phyloP scores from a whole-genome alignment of 352 stramenopile species.

The Globisporangium emineosum region DNA sequence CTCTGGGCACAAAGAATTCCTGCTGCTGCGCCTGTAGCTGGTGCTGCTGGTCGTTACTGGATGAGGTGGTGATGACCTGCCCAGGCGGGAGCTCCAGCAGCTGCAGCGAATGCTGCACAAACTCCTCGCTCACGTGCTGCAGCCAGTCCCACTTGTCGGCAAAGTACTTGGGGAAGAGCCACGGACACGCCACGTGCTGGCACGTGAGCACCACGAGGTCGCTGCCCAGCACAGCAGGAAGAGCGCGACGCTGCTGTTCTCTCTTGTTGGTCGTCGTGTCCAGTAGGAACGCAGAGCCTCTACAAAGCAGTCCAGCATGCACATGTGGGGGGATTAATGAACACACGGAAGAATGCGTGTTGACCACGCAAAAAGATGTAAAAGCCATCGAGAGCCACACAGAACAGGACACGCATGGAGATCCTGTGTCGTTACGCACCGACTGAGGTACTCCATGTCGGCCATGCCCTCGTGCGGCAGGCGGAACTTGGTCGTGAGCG shows the following conservation, averaged over 20 bases:
- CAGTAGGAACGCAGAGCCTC: constrained; percentile 67
- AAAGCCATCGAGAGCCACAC: neutral
- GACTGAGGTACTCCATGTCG: constrained; percentile 71
- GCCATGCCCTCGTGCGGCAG: constrained; percentile 77
- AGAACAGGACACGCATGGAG: neutral
- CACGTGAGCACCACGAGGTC: constrained; percentile 57
- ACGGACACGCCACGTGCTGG: constrained; percentile 80
- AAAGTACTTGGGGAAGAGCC: constrained; percentile 78
- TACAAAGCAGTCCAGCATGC: constrained; percentile 14
- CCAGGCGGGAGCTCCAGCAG: constrained; percentile 34
- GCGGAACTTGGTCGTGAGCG: constrained; percentile 76
- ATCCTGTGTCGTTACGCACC: constrained; percentile 21
- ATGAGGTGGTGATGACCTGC: neutral
- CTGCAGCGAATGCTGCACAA: constrained; percentile 68
- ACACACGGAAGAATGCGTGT: neutral
- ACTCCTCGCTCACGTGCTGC: constrained; percentile 75
- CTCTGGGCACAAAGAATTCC: constrained; percentile 21
- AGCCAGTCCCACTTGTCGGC: constrained; percentile 78
- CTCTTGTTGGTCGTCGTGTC: constrained; percentile 10
- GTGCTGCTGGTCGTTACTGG: neutral
- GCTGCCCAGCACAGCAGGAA: neutral
- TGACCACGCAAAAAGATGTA: neutral
- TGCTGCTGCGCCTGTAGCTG: neutral
- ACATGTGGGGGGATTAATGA: constrained; percentile 2
- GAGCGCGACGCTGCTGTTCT: neutral